Evolutionary conservation across 1,284 basidiomycete species (phyloP).

Genomic region (Marasmius fiardii): DNA sequence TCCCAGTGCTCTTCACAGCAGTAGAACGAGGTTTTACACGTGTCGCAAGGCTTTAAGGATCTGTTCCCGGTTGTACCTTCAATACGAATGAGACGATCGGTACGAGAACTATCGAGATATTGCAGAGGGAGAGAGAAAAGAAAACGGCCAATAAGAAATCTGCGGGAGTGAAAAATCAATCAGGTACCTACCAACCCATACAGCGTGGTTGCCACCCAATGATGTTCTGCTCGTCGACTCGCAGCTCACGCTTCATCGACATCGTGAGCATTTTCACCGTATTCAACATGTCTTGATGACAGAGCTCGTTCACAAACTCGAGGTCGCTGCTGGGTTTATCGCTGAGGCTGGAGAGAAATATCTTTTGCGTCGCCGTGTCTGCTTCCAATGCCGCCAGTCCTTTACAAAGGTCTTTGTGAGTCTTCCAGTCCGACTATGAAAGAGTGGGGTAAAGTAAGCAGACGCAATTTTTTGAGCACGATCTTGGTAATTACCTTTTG

Average conservation of each 20-base stretch:
- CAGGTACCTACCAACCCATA: constrained; percentile 27
- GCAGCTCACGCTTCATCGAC: constrained; percentile 17
- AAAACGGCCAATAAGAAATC: not conserved
- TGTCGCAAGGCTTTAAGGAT: constrained; percentile 23
- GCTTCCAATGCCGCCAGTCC: constrained; percentile 20
- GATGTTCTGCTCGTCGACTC: constrained; percentile 25
- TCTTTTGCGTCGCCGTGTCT: constrained; percentile 8
- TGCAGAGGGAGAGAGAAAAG: not conserved
- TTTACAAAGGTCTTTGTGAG: constrained; percentile 26
- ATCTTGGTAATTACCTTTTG: constrained; percentile 9
- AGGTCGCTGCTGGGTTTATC: constrained; percentile 14
- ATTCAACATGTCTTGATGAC: constrained; percentile 10
- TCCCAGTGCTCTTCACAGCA: constrained; percentile 29
- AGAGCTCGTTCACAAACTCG: constrained; percentile 15
- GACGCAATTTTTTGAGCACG: not conserved
- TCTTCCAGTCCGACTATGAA: constrained; percentile 21
- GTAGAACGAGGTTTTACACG: constrained; percentile 28
- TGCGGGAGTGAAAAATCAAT: too few relatives aligned
- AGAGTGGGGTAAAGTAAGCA: not conserved
- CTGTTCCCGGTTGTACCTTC: constrained; percentile 17
- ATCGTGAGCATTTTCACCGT: constrained; percentile 11
- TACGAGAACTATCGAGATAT: constrained; percentile 23
- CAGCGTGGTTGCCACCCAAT: constrained; percentile 32
- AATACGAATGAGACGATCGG: constrained; percentile 29
- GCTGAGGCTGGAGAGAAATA: constrained; percentile 13